Base-by-base conservation (phyloP, 352 stramenopile species). In the Globisporangium yorkense region DNA sequence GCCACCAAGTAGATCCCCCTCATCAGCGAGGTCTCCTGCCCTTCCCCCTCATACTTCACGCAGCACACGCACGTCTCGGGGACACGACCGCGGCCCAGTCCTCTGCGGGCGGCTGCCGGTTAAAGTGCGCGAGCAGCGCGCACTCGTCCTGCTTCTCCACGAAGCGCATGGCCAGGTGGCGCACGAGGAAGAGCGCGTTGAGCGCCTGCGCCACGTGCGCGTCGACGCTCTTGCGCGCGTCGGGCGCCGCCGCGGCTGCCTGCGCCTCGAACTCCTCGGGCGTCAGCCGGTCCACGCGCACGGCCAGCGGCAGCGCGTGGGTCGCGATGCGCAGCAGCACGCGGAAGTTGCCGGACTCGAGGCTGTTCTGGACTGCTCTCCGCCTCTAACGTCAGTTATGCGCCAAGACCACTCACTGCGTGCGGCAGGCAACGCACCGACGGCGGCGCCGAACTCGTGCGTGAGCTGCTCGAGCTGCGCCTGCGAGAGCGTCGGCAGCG, bases 171-270 rank as follows among this genome's bases (percentile, higher is more conserved):
- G 71, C 63, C 33, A 92, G 88, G 57, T 87, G 75, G 40, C 81
- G 79, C 57, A 88, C 75, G 50, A 93, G 66, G 47, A 88, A 88
- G 33, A 92, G 65, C 47, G 81, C 76, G 31, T 93, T 93, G 21
- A 84, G 51, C n/a, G 74, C 63, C 65, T 84, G 65, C 10, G 74
- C 53, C 49, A 88, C 51, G 50, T 86, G 65, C 20, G 51, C 71
- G 46, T 82, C 74, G 0, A 83, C 67, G 9, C 47, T 72, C 39
- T 74, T 68, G 48, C 69, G 15, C 3, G 37, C n/a, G 51, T 56
- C 21, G 1, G 35, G 20, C 2, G 44, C 12, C 8, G 65, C 35
- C 15, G 67, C 70, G 41, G 65, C 40, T 15, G 65, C 70, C 44
- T 82, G 73, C 35, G 59, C 66, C 20, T 64, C 72, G 8, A 82